A percentile compares a stretch with the other conserved stretches of the same genome.
phyloP scores from a whole-genome alignment of 306 rosid genomes.

The Gastrolobium villosum region DNA sequence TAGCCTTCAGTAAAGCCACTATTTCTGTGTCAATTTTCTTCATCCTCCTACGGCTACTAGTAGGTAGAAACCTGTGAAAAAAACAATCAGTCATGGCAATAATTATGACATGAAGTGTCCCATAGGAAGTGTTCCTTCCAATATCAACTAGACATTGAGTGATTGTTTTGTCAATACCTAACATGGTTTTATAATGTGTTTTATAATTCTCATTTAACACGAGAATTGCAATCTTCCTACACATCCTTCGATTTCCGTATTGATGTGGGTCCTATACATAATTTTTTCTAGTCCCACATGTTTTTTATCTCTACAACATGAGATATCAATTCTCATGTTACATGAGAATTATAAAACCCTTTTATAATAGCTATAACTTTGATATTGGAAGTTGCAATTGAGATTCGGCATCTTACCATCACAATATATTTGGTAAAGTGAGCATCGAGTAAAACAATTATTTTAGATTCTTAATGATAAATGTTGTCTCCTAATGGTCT shows the following conservation, averaged over 20 bases:
- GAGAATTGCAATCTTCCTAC: too few species aligned
- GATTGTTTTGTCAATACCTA: neutral
- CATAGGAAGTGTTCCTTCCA: neutral
- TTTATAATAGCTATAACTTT: neutral
- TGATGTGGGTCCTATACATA: too few species aligned
- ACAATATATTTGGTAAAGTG: neutral
- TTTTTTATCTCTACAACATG: too few species aligned
- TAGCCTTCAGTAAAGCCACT: neutral
- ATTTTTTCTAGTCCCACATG: too few species aligned
- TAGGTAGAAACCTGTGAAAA: conserved; percentile 45
- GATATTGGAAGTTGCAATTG: neutral
- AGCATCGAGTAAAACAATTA: neutral
- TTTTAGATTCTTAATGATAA: neutral
- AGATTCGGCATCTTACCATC: neutral
- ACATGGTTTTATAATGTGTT: too few species aligned
- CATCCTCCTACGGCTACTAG: conserved; percentile 36
- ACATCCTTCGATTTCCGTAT: too few species aligned
- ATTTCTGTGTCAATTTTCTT: conserved; percentile 18
- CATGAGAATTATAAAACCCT: too few species aligned
- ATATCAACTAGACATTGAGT: neutral
- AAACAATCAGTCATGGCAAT: neutral
- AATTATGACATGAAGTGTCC: neutral
- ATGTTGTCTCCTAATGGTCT: neutral
- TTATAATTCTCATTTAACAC: too few species aligned
- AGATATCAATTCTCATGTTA: too few species aligned